phyloP scores from a whole-genome alignment of 108 stramenopile genomes.

The Licmophora abbreviata region DNA sequence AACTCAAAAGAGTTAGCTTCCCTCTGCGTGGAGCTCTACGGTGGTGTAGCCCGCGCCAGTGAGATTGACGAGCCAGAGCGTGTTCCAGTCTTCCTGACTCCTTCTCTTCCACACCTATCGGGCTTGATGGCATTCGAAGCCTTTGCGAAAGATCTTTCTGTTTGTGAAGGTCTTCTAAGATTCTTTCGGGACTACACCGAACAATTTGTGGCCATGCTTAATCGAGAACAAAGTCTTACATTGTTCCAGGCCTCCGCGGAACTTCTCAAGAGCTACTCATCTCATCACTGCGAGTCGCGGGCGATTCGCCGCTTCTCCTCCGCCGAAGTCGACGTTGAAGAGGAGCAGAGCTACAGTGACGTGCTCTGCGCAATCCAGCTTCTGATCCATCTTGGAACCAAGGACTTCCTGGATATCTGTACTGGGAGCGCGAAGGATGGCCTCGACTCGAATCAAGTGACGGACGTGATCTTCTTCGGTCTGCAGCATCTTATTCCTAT shows the following conservation, averaged over 20 bases:
- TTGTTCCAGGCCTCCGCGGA: conserved; percentile 67
- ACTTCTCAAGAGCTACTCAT: conserved; percentile 61
- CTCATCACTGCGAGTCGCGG: conserved; percentile 45
- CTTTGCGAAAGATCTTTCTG: conserved; percentile 69
- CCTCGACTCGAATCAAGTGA: conserved; percentile 65
- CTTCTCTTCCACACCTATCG: conserved; percentile 59
- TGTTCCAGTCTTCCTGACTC: conserved; percentile 69
- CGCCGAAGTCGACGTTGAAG: conserved; percentile 36
- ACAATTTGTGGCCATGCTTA: conserved; percentile 63
- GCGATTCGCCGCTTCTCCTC: conserved; percentile 22
- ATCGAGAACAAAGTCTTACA: conserved; percentile 44
- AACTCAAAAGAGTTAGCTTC: conserved; percentile 62
- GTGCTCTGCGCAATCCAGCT: conserved; percentile 77
- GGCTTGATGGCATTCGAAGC: conserved; percentile 64
- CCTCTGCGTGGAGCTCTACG: conserved; percentile 65
- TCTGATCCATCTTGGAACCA: conserved; percentile 76
- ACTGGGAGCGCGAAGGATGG: conserved; percentile 17
- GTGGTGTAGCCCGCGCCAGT: conserved; percentile 63
- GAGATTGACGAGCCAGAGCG: conserved; percentile 69
- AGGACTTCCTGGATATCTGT: conserved; percentile 72
- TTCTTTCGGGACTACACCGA: conserved; percentile 80
- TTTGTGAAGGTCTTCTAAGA: conserved; percentile 59
- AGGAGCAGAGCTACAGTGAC: conserved; percentile 82
- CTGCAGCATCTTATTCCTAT: conserved; percentile 79
- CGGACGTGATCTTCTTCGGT: conserved; percentile 81